Percentiles rank a stretch among this genome's conserved stretches.
Evolutionary conservation across 2,329 filamentous ascomycete genomes (phyloP).

Genomic region (Cercospora beticola): DNA sequence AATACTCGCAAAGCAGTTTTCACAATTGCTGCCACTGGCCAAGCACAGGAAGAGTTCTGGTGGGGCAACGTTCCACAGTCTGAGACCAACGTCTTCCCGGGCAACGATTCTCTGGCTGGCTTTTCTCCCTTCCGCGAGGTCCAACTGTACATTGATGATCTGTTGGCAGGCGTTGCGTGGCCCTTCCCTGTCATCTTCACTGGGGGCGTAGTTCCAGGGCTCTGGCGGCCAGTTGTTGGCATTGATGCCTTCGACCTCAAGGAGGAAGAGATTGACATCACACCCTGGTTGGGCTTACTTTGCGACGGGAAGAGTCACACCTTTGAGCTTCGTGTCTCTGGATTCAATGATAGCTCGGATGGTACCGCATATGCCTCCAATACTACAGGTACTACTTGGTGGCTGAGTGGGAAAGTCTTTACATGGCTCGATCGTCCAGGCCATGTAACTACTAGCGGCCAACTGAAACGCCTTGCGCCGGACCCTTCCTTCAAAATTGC

Average conservation of each 20-base stretch:
- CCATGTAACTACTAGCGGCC: conserved; percentile 54
- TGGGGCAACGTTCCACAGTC: conserved; percentile 73
- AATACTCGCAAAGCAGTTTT: conserved; percentile 70
- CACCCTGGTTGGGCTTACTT: conserved; percentile 69
- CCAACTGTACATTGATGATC: conserved; percentile 71
- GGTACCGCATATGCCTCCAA: conserved; percentile 52
- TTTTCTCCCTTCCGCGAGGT: conserved; percentile 76
- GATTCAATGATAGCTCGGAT: conserved; percentile 58
- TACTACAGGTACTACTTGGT: conserved; percentile 67
- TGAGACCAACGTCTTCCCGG: conserved; percentile 58
- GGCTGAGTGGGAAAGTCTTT: conserved; percentile 76
- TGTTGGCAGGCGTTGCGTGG: conserved; percentile 73
- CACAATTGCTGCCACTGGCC: conserved; percentile 74
- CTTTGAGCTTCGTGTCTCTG: conserved; percentile 67
- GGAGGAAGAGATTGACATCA: conserved; percentile 80
- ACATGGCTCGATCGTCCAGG: conserved; percentile 63
- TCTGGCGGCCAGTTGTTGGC: conserved; percentile 77
- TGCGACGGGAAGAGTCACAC: conserved; percentile 64
- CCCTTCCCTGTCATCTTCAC: conserved; percentile 82
- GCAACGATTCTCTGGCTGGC: conserved; percentile 58
- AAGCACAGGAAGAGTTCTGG: conserved; percentile 64
- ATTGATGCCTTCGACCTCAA: conserved; percentile 75
- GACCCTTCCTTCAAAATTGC: conserved; percentile 53
- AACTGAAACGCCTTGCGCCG: conserved; percentile 37
- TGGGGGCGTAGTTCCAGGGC: conserved; percentile 71